Evolutionary conservation across 495 filamentous ascomycete species (phyloP).

Genomic region (Parathielavia appendiculata): DNA sequence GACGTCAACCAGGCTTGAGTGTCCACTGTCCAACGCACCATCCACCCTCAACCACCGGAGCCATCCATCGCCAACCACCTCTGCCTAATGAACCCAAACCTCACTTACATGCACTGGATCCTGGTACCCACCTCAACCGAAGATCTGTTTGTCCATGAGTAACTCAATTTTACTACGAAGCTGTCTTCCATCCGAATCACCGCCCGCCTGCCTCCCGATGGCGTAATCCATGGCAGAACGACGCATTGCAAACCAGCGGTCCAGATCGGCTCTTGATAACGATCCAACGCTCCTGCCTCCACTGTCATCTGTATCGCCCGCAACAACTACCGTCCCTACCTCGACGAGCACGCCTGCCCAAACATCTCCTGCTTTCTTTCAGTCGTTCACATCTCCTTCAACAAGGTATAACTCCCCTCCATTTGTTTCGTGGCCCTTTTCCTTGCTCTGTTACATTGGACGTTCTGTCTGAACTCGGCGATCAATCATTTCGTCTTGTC

Average conservation of each 20-base stretch:
- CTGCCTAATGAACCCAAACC: slow-evolving; percentile 5
- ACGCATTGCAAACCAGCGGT: slow-evolving; percentile 48
- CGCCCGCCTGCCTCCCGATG: slow-evolving; percentile 39
- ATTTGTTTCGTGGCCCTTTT: slow-evolving; percentile 1
- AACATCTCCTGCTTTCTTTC: slow-evolving; percentile 4
- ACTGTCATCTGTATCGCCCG: slow-evolving; percentile 18
- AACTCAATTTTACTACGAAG: slow-evolving; percentile 9
- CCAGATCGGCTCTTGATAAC: slow-evolving; percentile 51
- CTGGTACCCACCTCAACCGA: not conserved
- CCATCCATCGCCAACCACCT: slow-evolving; percentile 11
- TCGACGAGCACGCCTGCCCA: not conserved
- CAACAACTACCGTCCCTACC: slow-evolving; percentile 21
- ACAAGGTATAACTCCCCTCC: slow-evolving; percentile 25
- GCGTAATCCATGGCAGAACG: slow-evolving; percentile 57
- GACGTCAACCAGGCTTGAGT: not conserved
- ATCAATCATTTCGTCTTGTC: not conserved
- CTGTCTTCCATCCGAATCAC: slow-evolving; percentile 17
- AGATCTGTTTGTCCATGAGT: slow-evolving; percentile 15
- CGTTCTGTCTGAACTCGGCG: slow-evolving; percentile 11
- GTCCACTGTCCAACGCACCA: slow-evolving; percentile 6
- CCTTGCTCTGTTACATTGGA: slow-evolving; percentile 1
- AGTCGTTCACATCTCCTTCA: slow-evolving; percentile 16
- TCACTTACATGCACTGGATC: not conserved
- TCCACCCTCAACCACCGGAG: not conserved
- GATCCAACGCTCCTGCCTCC: slow-evolving; percentile 41